Evolutionary conservation across 371 early-diverging fungal genomes (phyloP).

Genomic region (Coemansia sp.): DNA sequence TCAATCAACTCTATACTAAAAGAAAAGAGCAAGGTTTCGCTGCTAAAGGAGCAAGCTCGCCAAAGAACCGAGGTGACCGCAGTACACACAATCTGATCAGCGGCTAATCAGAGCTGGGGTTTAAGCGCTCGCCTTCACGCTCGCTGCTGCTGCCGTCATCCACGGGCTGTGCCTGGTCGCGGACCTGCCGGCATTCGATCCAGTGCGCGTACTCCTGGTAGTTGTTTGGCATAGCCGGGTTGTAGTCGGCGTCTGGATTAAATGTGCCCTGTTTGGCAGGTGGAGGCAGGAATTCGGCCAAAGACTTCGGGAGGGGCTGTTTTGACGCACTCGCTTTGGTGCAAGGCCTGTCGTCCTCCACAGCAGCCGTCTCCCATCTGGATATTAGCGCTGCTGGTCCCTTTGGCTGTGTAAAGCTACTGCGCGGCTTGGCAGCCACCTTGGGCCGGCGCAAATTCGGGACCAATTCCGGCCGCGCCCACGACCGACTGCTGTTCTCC

Average conservation of each 20-base stretch:
- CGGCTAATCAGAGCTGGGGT: too few species aligned
- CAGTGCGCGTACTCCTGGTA: constrained; percentile 35
- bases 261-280: constrained; percentile 8
- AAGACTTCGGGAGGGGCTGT: constrained; percentile 5
- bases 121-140: too few species aligned
- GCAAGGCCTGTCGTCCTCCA: constrained; percentile 2
- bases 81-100: too few species aligned
- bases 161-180: too few species aligned
- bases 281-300: constrained; percentile 32
- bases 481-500: constrained; percentile 3
- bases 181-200: constrained; percentile 1
- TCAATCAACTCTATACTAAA: background rate
- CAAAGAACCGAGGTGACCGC: too few species aligned
- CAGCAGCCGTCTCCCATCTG: constrained; percentile 26
- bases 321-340: background rate
- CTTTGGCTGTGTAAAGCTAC: constrained; percentile 4
- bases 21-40: background rate
- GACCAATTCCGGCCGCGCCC: constrained; percentile 26
- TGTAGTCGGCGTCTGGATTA: constrained; percentile 33
- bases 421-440: constrained; percentile 7
- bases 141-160: too few species aligned
- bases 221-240: constrained; percentile 30
- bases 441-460: constrained; percentile 37
- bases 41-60: background rate
- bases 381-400: constrained; percentile 25